These are phyloP conservation scores for Botryotinia globosa DNA, from an alignment of 2,329 filamentous ascomycete genomes.

Conservation along the genomic window DNA sequence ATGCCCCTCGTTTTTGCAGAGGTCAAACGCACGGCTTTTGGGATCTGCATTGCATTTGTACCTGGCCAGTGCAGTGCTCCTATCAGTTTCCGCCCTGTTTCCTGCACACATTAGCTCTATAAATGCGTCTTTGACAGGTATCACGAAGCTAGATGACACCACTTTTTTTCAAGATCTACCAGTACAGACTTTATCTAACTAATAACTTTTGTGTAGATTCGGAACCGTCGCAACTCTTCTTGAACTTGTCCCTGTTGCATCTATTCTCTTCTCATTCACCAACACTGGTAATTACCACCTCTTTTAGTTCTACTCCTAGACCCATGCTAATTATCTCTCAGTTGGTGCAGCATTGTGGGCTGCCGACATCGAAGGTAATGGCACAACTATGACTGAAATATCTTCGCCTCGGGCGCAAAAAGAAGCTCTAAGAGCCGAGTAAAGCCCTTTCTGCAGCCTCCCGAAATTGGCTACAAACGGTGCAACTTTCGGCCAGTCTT, in stretches of 20 bases:
- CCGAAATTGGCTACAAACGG: constrained; percentile 25
- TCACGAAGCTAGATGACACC: neutral
- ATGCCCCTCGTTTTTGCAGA: neutral
- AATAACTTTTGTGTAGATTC: constrained; percentile 56
- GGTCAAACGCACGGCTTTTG: neutral
- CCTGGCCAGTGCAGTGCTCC: neutral
- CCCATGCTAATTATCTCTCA: constrained; percentile 34
- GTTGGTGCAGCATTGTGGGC: constrained; percentile 95
- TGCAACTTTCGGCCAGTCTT: constrained; percentile 11
- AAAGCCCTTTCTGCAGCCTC: constrained; percentile 24
- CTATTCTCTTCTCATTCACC: constrained; percentile 83
- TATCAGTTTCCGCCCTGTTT: neutral
- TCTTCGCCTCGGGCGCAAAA: constrained; percentile 25
- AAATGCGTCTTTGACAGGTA: constrained; percentile 18
- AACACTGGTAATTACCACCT: constrained; percentile 60
- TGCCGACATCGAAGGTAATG: constrained; percentile 66
- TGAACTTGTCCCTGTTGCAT: constrained; percentile 79
- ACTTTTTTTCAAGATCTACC: neutral
- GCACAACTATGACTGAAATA: constrained; percentile 35
- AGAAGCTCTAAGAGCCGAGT: constrained; percentile 28
- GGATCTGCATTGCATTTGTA: constrained; percentile 11
- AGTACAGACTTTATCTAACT: constrained; percentile 1
- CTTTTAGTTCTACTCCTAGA: neutral
- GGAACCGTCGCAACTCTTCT: constrained; percentile 71
- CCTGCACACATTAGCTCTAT: neutral